Evolutionary conservation across 176 grass and related monocot species (phyloP).

Genomic region (Carex myosuroides): DNA sequence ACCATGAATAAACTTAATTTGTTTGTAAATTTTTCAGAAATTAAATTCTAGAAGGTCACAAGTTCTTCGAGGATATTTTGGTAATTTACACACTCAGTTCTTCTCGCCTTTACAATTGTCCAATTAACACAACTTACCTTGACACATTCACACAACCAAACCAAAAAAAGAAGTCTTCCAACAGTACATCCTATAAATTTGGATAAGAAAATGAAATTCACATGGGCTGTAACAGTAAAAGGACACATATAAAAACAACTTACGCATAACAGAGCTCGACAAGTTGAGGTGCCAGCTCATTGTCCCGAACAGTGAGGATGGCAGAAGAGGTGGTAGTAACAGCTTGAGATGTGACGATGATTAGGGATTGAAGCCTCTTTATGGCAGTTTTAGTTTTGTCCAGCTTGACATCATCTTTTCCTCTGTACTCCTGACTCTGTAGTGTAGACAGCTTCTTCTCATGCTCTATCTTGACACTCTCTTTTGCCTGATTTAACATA

Average conservation of each 20-base stretch:
- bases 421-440: conserved; percentile 77
- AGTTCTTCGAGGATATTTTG: neutral
- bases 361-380: conserved; percentile 95
- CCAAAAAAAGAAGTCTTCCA: conserved; percentile 12
- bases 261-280: conserved; percentile 91
- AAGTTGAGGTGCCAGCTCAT: conserved; percentile 95
- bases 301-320: conserved; percentile 79
- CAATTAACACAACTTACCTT: neutral
- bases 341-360: conserved; percentile 84
- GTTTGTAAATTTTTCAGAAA: neutral
- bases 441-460: conserved; percentile 91
- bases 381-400: conserved; percentile 93
- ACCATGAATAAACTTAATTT: neutral
- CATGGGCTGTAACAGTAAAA: neutral
- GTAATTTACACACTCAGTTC: neutral
- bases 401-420: conserved; percentile 79
- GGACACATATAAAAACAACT: conserved; percentile 4
- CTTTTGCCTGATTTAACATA: conserved; percentile 58
- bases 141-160: neutral
- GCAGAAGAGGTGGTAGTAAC: conserved; percentile 91
- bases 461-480: conserved; percentile 86
- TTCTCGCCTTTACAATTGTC: conserved; percentile 7
- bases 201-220: neutral
- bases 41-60: neutral
- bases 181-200: neutral